Evolutionary conservation across 352 stramenopile species (phyloP), one percentile per base, ranked within the genome.

Genomic region (Pythium coloratum): DNA sequence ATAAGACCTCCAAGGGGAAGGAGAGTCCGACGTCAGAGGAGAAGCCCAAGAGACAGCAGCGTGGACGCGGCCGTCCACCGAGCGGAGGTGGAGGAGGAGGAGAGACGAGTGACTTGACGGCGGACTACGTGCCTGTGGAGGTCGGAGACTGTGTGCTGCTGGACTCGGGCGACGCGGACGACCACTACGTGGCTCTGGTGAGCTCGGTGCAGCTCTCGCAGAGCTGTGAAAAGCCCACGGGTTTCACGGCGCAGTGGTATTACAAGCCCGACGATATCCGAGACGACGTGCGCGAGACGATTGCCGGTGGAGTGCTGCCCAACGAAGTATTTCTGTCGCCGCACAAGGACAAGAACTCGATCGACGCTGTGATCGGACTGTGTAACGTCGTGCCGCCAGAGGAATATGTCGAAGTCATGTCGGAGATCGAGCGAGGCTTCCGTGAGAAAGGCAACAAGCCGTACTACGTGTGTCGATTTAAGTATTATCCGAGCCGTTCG

Each of bases 171-270:
- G 77, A 90, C 50, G 59, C 77, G 0, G 70, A 90, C 30, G 75
- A 95, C 59, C 70, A 82, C 26, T 93, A 77, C 56, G 75, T 95
- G 30, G 87, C 87, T 13, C 80, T 95, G 10, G 87, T 95, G 26
- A 89, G 81, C 66, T 82, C 75, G 7, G 77, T 95, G 5, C 81
- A 93, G 70, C 80, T 76, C 1, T 90, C 84, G 24, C 78, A 84
- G 56, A 78, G 79, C 14, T 69, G 75, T 50, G 63, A 80, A 9
- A 81, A 79, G 49, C 64, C 66, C 26, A 72, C 84, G 32, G 76
- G 71, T 18, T 95, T 95, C 64, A 91, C 86, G 38, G 87, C 82
- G 28, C 83, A 93, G 67, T 95, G 87, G 87, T 95, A 92, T 56
- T 95, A 93, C 68, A 92, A 92, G 59, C 81, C 83, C 0, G 81